Base-by-base conservation (phyloP, 148 eudicot species). In the Cornus kousa region DNA sequence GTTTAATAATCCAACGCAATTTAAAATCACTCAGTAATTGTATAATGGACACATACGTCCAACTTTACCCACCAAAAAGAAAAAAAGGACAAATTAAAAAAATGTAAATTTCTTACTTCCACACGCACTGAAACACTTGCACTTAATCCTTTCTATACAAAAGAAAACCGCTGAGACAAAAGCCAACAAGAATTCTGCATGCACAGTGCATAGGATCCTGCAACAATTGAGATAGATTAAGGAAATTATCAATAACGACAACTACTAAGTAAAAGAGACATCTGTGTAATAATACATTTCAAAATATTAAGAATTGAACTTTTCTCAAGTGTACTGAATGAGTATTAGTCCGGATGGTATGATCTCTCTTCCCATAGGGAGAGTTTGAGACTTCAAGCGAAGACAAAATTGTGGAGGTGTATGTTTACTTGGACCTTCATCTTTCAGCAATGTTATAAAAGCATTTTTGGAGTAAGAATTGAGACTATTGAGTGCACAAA, bases 161-260 rank as follows among this genome's bases (percentile, higher is more conserved):
- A 72, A 59, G 55, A 76, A 43, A 76, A 76, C 43, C 67, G 37
- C 69, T 14, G 67, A 67, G 64, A 71, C 40, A 23, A 62, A 59
- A 57, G 37, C 80, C 67, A 40, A 55, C 53, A 73, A 32, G 31
- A 31, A 32, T 70, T 77, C 80, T 22, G 68, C 67, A 77, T 50
- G 50, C 67, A 53, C 70, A 67, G 22, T 22, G 53, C 67, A n/a
- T n/a, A 70, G 24, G 50, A 67, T 87, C 91, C 97, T 93, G 83
- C 81, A 75, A 71, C 37, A 35, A 35, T 35, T 35, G 37, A n/a
- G n/a, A 35, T 35, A 53, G 65, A 53, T 67, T 53, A 65, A 78
- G 67, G 64, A 71, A 72, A 57, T 57, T 13, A 57, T 57, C 64
- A 57, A 57, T 48, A 12, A 0, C 16, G 5, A 13, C 19, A 57